These are phyloP conservation scores for Boechera retrofracta DNA, from an alignment of 345 rosid species.

Conservation along the genomic window DNA sequence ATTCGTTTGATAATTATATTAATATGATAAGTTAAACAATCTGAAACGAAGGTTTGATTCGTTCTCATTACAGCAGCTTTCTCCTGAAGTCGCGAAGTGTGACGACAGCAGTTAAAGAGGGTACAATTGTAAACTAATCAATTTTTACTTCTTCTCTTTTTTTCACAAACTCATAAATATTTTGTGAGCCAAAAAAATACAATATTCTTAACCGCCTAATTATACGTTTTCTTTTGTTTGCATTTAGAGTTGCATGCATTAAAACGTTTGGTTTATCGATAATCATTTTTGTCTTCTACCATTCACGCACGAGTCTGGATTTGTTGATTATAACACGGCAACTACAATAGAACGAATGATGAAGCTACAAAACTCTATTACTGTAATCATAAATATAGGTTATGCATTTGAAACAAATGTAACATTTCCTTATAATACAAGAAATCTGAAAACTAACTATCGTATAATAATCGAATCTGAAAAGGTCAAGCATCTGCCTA, in stretches of 20 bases:
- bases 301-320: not conserved
- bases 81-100: constrained; percentile 34
- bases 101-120: constrained; percentile 33
- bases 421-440: not conserved
- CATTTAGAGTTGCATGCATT: constrained; percentile 16
- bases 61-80: not conserved
- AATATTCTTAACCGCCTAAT: not conserved
- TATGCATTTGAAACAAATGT: not conserved
- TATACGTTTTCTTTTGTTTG: not conserved
- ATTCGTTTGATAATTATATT: not conserved
- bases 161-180: not conserved
- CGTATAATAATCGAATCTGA: too few species aligned
- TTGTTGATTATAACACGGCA: not conserved
- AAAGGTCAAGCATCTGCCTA: too few species aligned
- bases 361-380: not conserved
- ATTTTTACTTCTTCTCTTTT: not conserved
- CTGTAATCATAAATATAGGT: not conserved
- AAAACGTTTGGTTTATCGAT: not conserved
- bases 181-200: not conserved
- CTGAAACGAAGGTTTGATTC: not conserved
- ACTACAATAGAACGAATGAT: not conserved
- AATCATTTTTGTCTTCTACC: not conserved
- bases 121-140: constrained; percentile 24
- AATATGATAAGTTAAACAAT: not conserved
- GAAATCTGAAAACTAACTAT: not conserved